Evolutionary conservation across 225 moss, liverwort and hornwort species (phyloP).

Genomic region (Thuidium tamariscinum): DNA sequence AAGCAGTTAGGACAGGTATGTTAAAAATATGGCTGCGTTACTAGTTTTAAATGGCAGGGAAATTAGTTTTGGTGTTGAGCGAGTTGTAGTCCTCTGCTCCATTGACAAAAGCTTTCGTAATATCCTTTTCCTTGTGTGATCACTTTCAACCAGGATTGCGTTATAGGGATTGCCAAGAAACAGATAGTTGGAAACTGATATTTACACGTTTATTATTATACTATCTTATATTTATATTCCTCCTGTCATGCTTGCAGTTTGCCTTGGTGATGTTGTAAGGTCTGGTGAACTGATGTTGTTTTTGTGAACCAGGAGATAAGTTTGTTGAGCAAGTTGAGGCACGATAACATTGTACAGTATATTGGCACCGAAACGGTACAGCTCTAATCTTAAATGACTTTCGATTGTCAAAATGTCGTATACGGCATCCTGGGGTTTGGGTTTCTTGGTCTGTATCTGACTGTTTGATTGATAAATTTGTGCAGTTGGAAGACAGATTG

Average conservation of each 20-base stretch:
- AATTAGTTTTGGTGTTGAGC: not conserved
- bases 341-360: constrained; percentile 99
- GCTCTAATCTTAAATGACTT: not conserved
- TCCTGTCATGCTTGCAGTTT: not conserved
- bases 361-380: constrained; percentile 95
- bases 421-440: not conserved
- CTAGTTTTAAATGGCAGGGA: not conserved
- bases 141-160: not conserved
- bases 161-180: not conserved
- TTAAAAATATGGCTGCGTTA: not conserved
- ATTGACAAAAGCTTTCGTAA: not conserved
- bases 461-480: not conserved
- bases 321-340: constrained; percentile 88
- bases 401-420: not conserved
- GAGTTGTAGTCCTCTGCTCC: not conserved
- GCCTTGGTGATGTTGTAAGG: not conserved
- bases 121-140: not conserved
- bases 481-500: constrained; percentile 86
- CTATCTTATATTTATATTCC: not conserved
- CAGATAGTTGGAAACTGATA: not conserved
- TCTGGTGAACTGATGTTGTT: not conserved
- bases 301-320: constrained; percentile 69
- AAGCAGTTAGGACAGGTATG: constrained; percentile 95
- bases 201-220: not conserved
- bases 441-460: not conserved